These are phyloP conservation scores for Keithomyces neogunnii DNA, from an alignment of 2,329 filamentous ascomycete genomes.

Conservation along the genomic window DNA sequence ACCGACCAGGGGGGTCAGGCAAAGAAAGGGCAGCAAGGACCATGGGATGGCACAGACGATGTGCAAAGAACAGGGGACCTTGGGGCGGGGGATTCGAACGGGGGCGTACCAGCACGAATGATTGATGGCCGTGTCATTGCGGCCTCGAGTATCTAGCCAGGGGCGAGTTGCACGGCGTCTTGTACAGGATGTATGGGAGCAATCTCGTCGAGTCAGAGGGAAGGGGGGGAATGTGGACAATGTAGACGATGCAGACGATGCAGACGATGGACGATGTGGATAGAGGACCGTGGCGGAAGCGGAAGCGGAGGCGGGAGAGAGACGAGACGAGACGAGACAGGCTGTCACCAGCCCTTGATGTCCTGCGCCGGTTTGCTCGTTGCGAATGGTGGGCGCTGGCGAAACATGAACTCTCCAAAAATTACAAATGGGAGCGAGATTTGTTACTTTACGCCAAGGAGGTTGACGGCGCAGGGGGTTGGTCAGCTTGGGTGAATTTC, in stretches of 20 bases:
- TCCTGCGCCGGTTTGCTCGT: too few species aligned
- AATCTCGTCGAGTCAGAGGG: background rate
- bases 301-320: too few species aligned
- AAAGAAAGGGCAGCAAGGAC: background rate
- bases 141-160: background rate
- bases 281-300: too few species aligned
- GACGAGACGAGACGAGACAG: too few species aligned
- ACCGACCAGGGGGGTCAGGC: background rate
- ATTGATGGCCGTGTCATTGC: slow-evolving; percentile 51
- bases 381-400: too few species aligned
- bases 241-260: background rate
- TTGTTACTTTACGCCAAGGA: too few species aligned
- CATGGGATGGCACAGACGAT: background rate
- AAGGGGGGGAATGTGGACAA: background rate
- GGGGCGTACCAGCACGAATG: slow-evolving; percentile 51
- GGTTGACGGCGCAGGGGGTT: too few species aligned
- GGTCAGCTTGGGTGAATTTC: too few species aligned
- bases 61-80: background rate
- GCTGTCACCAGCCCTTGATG: too few species aligned
- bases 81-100: slow-evolving; percentile 7
- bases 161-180: background rate
- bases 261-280: too few species aligned
- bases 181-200: background rate
- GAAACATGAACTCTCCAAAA: too few species aligned
- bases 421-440: too few species aligned